Conservation (phyloP, 257 asterid species). For the Capsicum chinense region DNA sequence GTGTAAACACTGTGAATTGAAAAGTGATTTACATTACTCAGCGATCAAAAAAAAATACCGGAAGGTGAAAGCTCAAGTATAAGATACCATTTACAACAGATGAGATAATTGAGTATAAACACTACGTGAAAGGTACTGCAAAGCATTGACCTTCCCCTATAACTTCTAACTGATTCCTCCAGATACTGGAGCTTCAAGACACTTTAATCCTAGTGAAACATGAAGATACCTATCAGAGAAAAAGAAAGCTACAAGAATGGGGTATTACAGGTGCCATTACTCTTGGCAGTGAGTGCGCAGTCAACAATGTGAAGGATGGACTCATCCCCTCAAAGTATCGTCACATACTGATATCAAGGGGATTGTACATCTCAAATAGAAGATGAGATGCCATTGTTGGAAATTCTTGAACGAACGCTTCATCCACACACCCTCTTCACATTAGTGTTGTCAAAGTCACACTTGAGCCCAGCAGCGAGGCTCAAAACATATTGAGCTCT, state of each 20-base stretch:
- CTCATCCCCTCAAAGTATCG: not conserved
- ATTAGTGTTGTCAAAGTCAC: not conserved
- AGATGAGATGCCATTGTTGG: not conserved
- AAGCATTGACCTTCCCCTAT: not conserved
- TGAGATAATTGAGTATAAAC: constrained; percentile 21
- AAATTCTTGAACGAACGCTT: not conserved
- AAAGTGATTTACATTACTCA: not conserved
- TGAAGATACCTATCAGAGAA: not conserved
- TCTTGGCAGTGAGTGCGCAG: not conserved
- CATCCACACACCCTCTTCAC: not conserved
- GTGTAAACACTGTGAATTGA: constrained; percentile 4
- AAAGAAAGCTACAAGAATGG: not conserved
- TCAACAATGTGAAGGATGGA: not conserved
- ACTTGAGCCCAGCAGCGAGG: no score
- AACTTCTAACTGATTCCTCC: not conserved
- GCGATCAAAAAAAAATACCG: not conserved
- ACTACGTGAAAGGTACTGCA: not conserved
- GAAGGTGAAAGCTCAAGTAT: constrained; percentile 6
- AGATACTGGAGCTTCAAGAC: constrained; percentile 14
- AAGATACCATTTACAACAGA: constrained; percentile 14
- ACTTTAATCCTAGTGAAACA: not conserved
- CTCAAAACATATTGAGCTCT: no score
- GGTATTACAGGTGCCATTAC: not conserved
- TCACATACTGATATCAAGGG: not conserved
- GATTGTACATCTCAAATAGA: not conserved